Base-by-base conservation (phyloP, 108 stramenopile genomes). In the Conticribra guillardii region DNA sequence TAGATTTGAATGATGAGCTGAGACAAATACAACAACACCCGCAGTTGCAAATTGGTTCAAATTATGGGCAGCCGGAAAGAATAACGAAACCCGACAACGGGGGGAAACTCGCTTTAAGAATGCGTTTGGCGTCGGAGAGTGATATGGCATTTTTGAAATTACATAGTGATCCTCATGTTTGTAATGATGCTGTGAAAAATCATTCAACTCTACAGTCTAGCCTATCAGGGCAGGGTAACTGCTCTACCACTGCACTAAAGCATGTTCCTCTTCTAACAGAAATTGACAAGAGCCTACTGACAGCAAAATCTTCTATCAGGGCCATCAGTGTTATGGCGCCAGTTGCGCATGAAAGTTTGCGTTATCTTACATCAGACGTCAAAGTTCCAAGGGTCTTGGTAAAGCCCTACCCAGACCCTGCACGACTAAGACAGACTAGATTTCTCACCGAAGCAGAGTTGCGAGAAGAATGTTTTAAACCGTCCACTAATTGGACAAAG, bases 351-450 rank as follows among this genome's bases (percentile, higher is more conserved):
- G 70, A 76, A 27, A 72, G 51, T 14, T 46, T 81, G 21, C 46
- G 70, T 7, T 81, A 72, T 41, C 27, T 65, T 1, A 37, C 71
- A 31, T 76, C 75, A 19, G 52, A 66, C 21, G 63, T 66, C 22
- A 55, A 21, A 2, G 58, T 60, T 47, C 52, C 41, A 19, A 46
- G 66, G 37, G 19, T 76, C 4, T 17, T 74, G 30, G 84, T 87
- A 45, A 89, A 87, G 62, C 90, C 90, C 18, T 72, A 83, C 61
- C 85, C 90, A 3, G 88, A 91, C 65, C 88, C 90, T 0, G 21
- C 58, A 0, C 41, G 85, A 27, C 21, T 48, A 19, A 30, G 82
- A 9, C 56, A 73, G 47, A 87, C 90, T 15, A 63, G 34, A 19
- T 87, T 79, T 62, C 46, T 89, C 18, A 65, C 81, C 8, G 73